Percentiles rank a stretch among this genome's conserved stretches.
Conservation (phyloP, 768 basidiomycete species). For the Rhodotorula kratochvilovae region DNA sequence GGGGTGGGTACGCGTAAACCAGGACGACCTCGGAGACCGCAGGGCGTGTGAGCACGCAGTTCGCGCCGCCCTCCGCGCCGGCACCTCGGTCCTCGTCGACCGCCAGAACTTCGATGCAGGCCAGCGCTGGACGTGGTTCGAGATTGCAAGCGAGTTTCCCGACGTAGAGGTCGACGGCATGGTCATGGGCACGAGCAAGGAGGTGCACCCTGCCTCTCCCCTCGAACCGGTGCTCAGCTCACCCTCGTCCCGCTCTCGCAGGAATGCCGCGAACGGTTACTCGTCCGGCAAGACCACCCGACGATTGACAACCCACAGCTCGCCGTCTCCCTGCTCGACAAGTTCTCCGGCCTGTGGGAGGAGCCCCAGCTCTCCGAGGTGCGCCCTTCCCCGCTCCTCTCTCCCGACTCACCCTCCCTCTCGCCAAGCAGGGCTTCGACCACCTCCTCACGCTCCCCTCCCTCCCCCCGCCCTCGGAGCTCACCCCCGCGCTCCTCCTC, state of each 20-base stretch:
- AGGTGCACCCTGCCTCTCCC: background rate
- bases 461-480: slow-evolving; percentile 12
- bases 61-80: background rate
- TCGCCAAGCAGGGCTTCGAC: slow-evolving; percentile 27
- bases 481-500: slow-evolving; percentile 19
- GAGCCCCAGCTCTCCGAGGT: slow-evolving; percentile 31
- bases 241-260: background rate
- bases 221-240: background rate
- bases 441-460: slow-evolving; percentile 29
- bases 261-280: slow-evolving; percentile 30
- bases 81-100: slow-evolving; percentile 27
- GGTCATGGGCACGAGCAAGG: slow-evolving; percentile 25
- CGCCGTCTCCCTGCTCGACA: slow-evolving; percentile 32
- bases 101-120: slow-evolving; percentile 37
- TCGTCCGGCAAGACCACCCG: slow-evolving; percentile 23
- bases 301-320: slow-evolving; percentile 30
- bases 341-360: slow-evolving; percentile 26
- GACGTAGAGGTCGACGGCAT: slow-evolving; percentile 21
- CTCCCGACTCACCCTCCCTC: background rate
- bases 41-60: slow-evolving; percentile 27
- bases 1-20: slow-evolving; percentile 34
- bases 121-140: slow-evolving; percentile 34
- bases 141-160: slow-evolving; percentile 27
- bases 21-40: slow-evolving; percentile 36
- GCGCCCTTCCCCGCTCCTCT: background rate